Base-by-base conservation (phyloP, 768 basidiomycete species). In the Dentipellis sp. region DNA sequence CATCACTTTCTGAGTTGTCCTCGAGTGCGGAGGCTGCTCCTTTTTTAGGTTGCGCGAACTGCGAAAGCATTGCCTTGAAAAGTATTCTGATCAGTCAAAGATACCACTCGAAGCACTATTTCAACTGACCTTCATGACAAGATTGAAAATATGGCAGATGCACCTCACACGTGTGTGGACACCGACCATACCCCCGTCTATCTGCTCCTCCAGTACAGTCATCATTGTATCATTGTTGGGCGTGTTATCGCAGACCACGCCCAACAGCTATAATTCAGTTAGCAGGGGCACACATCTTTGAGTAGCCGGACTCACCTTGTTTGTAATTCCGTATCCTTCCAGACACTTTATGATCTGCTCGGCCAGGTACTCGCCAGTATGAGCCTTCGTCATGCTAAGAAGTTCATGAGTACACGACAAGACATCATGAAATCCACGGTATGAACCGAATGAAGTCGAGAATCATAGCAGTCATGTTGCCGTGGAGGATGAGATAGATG, bases 21-120 rank as follows among this genome's bases (percentile, higher is more conserved):
- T 12, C 11, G 10, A 11, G 19, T 2, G 11, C 47, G n/a, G 11
- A 17, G 54, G 38, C 23, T 36, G 19, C 7, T 47, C 56, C 57
- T 22, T 34, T 50, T 17, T 49, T 56, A 34, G 38, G 11, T 14
- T 40, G 11, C 39, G 57, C 56, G 50, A 65, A 65, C 29, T 47
- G 57, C 1, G 59, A 62, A 19, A 68, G 50, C 22, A 67, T 62
- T 14, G 65, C 66, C 66, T 68, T 14, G 21, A n/a, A 22, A 23
- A 36, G 52, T 29, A 47, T 22, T 11, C 17, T 22, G 29, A 9
- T 10, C 8, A 22, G 14, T 17, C 10, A 10, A 11, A 38, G 10
- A 12, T 45, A 14, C 3, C 8, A 22, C 37, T 40, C 14, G 42
- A 10, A n/a, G 34, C 35, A 7, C 17, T n/a, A n/a, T n/a, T n/a